These are phyloP conservation scores for Smallanthus sonchifolius DNA, from an alignment of 129 eudicot genomes.

Conservation along the genomic window DNA sequence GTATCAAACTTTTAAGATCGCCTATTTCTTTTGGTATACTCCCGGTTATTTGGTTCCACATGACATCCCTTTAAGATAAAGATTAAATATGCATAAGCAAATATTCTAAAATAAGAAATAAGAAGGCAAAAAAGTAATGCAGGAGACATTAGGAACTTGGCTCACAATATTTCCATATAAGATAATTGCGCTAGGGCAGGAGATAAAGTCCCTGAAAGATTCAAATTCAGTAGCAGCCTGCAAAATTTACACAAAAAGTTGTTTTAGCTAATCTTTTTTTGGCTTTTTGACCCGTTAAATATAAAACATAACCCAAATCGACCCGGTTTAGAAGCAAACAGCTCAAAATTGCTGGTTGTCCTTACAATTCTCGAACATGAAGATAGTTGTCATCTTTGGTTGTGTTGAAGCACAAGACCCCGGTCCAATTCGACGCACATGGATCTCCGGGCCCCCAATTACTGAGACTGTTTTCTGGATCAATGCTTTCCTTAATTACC, in stretches of 20 bases:
- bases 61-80: slow-evolving; percentile 55
- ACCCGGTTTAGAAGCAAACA: not conserved
- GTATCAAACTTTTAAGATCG: slow-evolving; percentile 44
- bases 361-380: slow-evolving; percentile 84
- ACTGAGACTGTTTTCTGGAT: slow-evolving; percentile 47
- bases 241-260: slow-evolving; percentile 8
- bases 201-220: slow-evolving; percentile 65
- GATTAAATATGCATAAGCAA: slow-evolving; percentile 10
- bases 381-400: slow-evolving; percentile 56
- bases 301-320: slow-evolving; percentile 1
- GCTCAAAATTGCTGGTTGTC: not conserved
- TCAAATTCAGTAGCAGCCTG: slow-evolving; percentile 56
- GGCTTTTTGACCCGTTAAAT: not conserved
- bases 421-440: slow-evolving; percentile 81
- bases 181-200: slow-evolving; percentile 61
- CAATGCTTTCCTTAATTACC: slow-evolving; percentile 47
- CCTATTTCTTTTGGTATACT: slow-evolving; percentile 71
- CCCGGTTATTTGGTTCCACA: slow-evolving; percentile 73
- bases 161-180: slow-evolving; percentile 72
- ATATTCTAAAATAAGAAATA: slow-evolving; percentile 2
- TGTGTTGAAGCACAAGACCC: slow-evolving; percentile 62
- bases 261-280: not conserved
- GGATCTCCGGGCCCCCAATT: slow-evolving; percentile 79
- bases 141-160: not conserved
- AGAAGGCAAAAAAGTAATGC: slow-evolving; percentile 5